Evolutionary conservation across 164 flowering plant genomes (phyloP).

Genomic region (Aristolochia contorta): DNA sequence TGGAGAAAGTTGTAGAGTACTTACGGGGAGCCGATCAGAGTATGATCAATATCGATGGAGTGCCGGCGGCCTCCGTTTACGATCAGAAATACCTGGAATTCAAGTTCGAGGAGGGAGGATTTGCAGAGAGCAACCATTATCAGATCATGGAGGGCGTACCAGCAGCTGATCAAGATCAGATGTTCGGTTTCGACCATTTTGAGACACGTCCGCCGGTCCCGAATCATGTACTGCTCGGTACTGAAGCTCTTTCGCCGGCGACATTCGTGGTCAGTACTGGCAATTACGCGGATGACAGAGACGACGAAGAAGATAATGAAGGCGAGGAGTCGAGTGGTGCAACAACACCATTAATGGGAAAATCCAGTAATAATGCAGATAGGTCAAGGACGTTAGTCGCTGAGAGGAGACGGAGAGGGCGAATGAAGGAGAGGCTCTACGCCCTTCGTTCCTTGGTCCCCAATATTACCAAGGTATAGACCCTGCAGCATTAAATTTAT

Average conservation of each 20-base stretch:
- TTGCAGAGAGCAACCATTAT: conserved; percentile 11
- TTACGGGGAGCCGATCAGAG: conserved; percentile 39
- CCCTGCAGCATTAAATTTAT: not conserved
- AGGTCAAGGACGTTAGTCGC: conserved; percentile 57
- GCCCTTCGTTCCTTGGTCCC: conserved; percentile 80
- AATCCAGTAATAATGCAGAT: conserved; percentile 21
- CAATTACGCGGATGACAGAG: conserved; percentile 17
- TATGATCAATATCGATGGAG: not conserved
- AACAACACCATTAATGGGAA: conserved; percentile 21
- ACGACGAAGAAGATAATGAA: conserved; percentile 21
- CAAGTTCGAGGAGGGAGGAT: conserved; percentile 7
- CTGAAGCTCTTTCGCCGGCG: conserved; percentile 5
- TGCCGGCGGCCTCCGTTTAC: conserved; percentile 2
- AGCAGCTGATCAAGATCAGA: conserved; percentile 1
- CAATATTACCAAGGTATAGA: conserved; percentile 69
- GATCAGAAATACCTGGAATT: conserved; percentile 10
- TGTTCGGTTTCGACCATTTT: conserved; percentile 11
- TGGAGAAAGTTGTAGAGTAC: conserved; percentile 32
- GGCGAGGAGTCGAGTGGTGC: conserved; percentile 40
- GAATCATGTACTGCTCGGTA: conserved; percentile 1
- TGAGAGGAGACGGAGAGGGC: conserved; percentile 60
- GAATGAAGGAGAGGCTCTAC: conserved; percentile 86
- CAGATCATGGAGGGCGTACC: conserved; percentile 6
- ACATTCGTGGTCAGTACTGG: conserved; percentile 6
- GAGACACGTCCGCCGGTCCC: conserved; percentile 7